Percentiles rank a stretch among this genome's conserved stretches.
phyloP scores from a whole-genome alignment of 2,329 filamentous ascomycete species.

The Hansfordia pulvinata region DNA sequence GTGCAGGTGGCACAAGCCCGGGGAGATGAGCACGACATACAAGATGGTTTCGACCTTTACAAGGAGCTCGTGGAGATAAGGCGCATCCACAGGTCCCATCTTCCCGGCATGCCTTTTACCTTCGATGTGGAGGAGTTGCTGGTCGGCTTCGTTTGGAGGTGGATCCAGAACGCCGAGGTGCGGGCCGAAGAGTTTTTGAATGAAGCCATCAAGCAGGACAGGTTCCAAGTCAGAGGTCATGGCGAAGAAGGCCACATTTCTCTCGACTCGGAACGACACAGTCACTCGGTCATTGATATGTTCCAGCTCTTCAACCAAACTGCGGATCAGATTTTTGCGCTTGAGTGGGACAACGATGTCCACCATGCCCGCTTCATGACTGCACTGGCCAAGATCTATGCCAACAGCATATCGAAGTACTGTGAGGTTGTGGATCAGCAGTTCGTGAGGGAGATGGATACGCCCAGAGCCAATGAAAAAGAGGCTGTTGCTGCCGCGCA shows the following conservation, averaged over 20 bases:
- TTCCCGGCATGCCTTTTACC: constrained; percentile 63
- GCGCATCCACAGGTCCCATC: constrained; percentile 60
- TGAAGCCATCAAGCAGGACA: constrained; percentile 79
- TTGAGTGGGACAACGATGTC: constrained; percentile 87
- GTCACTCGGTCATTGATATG: constrained; percentile 82
- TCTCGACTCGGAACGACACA: constrained; percentile 75
- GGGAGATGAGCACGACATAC: constrained; percentile 64
- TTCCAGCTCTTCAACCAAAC: constrained; percentile 91
- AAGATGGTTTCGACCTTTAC: constrained; percentile 93
- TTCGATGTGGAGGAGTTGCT: constrained; percentile 81
- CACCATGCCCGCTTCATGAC: constrained; percentile 98
- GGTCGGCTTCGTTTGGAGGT: constrained; percentile 90
- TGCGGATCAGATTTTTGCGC: constrained; percentile 69
- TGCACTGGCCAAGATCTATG: constrained; percentile 71
- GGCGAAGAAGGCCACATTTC: constrained; percentile 47
- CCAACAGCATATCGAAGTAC: constrained; percentile 71
- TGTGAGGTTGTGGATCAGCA: constrained; percentile 80
- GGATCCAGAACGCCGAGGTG: constrained; percentile 70
- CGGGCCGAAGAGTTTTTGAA: constrained; percentile 78
- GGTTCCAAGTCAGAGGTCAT: constrained; percentile 62
- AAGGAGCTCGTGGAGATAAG: constrained; percentile 77
- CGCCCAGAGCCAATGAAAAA: constrained; percentile 76
- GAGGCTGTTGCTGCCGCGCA: constrained; percentile 51
- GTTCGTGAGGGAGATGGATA: constrained; percentile 87
- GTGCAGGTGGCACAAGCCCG: constrained; percentile 57